A percentile compares a stretch with the other conserved stretches of the same genome.
phyloP scores from a whole-genome alignment of 352 stramenopile species.

The Phytophthora lateralis region DNA sequence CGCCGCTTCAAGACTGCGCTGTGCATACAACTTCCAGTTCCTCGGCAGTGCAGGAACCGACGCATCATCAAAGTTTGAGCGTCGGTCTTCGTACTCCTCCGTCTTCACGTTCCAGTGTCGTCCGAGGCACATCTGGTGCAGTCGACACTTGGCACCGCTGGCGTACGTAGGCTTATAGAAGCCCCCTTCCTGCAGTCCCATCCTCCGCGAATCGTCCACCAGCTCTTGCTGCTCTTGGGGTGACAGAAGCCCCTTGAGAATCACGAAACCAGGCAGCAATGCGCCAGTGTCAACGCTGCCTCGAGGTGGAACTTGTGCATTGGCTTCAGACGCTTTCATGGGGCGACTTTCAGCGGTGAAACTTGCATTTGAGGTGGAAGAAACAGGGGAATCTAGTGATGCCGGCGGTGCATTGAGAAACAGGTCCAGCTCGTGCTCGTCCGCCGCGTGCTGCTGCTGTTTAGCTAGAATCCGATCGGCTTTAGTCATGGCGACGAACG shows the following conservation, averaged over 20 bases:
- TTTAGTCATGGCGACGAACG: constrained; percentile 42
- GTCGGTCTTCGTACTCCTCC: constrained; percentile 66
- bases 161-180: constrained; percentile 78
- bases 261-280: constrained; percentile 68
- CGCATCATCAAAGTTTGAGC: constrained; percentile 61
- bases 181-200: constrained; percentile 48
- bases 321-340: constrained; percentile 4
- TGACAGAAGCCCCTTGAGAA: constrained; percentile 61
- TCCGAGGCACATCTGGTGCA: constrained; percentile 79
- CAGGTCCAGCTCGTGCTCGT: constrained; percentile 70
- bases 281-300: constrained; percentile 24
- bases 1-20: constrained; percentile 46
- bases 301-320: constrained; percentile 14
- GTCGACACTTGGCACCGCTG: constrained; percentile 69
- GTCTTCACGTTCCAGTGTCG: constrained; percentile 74
- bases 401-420: constrained; percentile 41
- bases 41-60: constrained; percentile 38
- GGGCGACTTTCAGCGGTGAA: constrained; percentile 17
- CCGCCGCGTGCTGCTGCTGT: constrained; percentile 49
- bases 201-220: constrained; percentile 52
- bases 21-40: constrained; percentile 40
- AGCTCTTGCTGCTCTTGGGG: constrained; percentile 59
- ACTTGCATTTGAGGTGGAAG: constrained; percentile 2
- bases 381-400: not conserved
- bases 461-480: constrained; percentile 52